Evolutionary conservation across 139 green algal genomes (phyloP).

Genomic region (Coelastrella sp.): DNA sequence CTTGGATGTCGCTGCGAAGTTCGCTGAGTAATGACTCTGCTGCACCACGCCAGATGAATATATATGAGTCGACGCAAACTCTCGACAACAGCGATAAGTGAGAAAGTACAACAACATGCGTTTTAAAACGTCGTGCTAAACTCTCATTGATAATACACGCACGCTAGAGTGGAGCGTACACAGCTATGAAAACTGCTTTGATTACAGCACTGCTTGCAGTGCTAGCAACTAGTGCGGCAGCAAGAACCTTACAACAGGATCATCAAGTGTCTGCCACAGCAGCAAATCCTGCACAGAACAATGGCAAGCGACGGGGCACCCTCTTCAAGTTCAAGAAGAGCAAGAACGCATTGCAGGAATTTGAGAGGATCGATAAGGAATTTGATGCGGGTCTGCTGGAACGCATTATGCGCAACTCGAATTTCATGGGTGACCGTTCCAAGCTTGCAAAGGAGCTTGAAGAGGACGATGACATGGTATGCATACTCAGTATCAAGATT

Average conservation of each 20-base stretch:
- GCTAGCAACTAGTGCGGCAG: background rate
- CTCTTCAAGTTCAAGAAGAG: background rate
- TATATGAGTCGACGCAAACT: too few relatives aligned
- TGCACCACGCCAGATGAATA: too few relatives aligned
- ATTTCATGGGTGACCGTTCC: background rate
- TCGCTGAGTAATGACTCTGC: too few relatives aligned
- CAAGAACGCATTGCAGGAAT: background rate
- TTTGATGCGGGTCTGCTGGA: background rate
- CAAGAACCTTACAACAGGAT: background rate
- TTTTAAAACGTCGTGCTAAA: too few relatives aligned
- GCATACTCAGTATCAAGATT: background rate
- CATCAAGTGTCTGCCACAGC: too few relatives aligned
- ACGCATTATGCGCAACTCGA: background rate
- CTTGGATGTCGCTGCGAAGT: too few relatives aligned
- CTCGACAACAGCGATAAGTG: too few relatives aligned
- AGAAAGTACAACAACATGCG: too few relatives aligned
- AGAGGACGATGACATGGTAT: slow-evolving; percentile 1
- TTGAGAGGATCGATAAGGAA: background rate
- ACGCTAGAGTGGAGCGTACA: too few relatives aligned
- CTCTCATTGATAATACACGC: too few relatives aligned
- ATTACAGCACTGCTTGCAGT: background rate
- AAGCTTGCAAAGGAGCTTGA: background rate
- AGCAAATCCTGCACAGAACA: background rate
- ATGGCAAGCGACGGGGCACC: background rate
- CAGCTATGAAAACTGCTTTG: background rate